Base-by-base conservation (phyloP, 768 basidiomycete genomes). In the Pulveroboletus ravenelii region DNA sequence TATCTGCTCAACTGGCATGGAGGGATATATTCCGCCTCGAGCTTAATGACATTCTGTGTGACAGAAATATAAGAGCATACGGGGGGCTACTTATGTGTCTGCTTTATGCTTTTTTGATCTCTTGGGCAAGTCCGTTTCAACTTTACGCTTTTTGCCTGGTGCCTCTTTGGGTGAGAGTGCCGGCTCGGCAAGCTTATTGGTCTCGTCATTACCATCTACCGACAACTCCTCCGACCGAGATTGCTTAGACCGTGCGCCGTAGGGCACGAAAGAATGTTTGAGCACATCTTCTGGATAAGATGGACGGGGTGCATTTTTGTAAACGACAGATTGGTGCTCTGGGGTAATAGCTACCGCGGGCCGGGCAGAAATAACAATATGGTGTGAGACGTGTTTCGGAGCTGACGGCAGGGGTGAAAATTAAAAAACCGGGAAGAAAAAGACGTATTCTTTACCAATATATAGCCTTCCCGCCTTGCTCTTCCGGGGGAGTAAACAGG, bases 401-500 rank as follows among this genome's bases (percentile, higher is more conserved):
- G 82, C 86, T 86, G 56, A 9, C 20, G 20, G 6, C 36, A 38
- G 29, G 27, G 7, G 30, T 58, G 82, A 50, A 42, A 83, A 68
- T 62, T 52, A 74, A 80, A n/a, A 57, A 15, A 15, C 3, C 41
- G 5, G 6, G 14, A 20, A 32, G 25, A 20, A 27, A 20, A 35
- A 14, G 2, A 32, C 2, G 41, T 41, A 15, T 14, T 10, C 51
- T 70, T 38, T 56, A 85, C 87, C 81, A 43, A 72, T 65, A 57
- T 78, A 87, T 4, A 88, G 58, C 42, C 73, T 76, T 0, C 84
- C 84, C 14, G 71, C 73, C 60, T 85, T 82, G 45, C 70, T 78
- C 56, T 73, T 80, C 17, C 85, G 72, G 0, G 87, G 87, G 1
- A 89, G 64, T 3, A 90, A 67, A 62, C 83, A 85, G 3, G 82